Evolutionary conservation across 176 grass and related monocot species (phyloP).

Genomic region (Musa acuminata): DNA sequence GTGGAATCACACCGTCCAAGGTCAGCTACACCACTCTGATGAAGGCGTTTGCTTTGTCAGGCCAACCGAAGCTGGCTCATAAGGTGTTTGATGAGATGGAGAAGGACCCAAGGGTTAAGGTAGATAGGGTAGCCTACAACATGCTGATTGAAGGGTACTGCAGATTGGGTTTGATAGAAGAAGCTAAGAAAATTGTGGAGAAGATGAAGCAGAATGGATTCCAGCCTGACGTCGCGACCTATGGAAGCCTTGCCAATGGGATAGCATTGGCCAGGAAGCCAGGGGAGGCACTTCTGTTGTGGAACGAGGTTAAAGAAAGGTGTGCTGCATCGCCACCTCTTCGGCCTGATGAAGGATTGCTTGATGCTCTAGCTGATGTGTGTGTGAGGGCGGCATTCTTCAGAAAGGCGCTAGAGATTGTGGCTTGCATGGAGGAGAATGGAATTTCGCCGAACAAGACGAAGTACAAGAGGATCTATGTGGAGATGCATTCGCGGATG

Average conservation of each 20-base stretch:
- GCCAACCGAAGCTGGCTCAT: slow-evolving; percentile 67
- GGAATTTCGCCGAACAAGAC: slow-evolving; percentile 79
- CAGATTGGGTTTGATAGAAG: slow-evolving; percentile 38
- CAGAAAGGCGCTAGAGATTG: slow-evolving; percentile 85
- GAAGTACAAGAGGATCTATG: slow-evolving; percentile 91
- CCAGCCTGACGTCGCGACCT: slow-evolving; percentile 54
- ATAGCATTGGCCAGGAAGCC: slow-evolving; percentile 50
- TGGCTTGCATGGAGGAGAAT: slow-evolving; percentile 93
- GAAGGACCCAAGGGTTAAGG: slow-evolving; percentile 51
- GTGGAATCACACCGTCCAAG: slow-evolving; percentile 51
- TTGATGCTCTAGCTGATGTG: slow-evolving; percentile 68
- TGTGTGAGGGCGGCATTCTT: slow-evolving; percentile 84
- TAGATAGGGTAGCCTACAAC: slow-evolving; percentile 75
- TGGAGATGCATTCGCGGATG: slow-evolving; percentile 83
- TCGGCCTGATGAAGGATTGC: slow-evolving; percentile 54
- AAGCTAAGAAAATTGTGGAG: slow-evolving; percentile 60
- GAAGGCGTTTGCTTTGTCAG: slow-evolving; percentile 74
- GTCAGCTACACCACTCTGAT: slow-evolving; percentile 93
- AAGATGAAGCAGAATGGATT: slow-evolving; percentile 52
- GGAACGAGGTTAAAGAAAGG: slow-evolving; percentile 77
- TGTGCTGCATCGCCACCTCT: slow-evolving; percentile 29
- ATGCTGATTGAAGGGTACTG: slow-evolving; percentile 78
- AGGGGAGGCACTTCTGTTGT: slow-evolving; percentile 74
- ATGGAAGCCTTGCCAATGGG: slow-evolving; percentile 74
- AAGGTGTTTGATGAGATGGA: slow-evolving; percentile 88